Percentiles rank a stretch among this genome's conserved stretches.
Conservation (phyloP, 805 yeast genomes). For the Saturnispora zaruensis region DNA sequence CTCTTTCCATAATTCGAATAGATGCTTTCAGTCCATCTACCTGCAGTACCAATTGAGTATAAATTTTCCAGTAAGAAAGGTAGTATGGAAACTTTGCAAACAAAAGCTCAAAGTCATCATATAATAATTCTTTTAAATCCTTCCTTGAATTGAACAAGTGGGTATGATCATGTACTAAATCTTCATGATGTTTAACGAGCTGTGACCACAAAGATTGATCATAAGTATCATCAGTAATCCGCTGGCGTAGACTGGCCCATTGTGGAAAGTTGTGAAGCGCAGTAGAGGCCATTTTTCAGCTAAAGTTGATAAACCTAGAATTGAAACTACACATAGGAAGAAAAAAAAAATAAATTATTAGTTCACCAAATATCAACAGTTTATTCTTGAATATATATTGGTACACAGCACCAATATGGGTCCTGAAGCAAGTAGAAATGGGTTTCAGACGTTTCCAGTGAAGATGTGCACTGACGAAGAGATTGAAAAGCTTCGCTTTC, state of each 20-base stretch:
- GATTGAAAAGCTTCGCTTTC: conserved; percentile 1
- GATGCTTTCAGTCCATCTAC: conserved; percentile 47
- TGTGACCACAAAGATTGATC: conserved; percentile 22
- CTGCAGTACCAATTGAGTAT: conserved; percentile 46
- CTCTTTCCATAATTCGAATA: conserved; percentile 34
- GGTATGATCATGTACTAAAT: conserved; percentile 18
- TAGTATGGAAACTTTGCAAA: conserved; percentile 50
- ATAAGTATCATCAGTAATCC: conserved; percentile 19
- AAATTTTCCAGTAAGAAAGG: conserved; percentile 57
- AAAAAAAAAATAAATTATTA: background rate
- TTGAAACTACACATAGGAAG: background rate
- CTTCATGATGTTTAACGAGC: conserved; percentile 20
- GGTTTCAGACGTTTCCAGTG: conserved; percentile 6
- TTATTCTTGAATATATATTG: background rate
- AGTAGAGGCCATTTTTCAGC: background rate
- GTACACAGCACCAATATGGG: background rate
- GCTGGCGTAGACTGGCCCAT: conserved; percentile 20
- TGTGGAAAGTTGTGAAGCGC: conserved; percentile 19
- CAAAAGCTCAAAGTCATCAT: conserved; percentile 32
- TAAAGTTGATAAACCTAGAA: background rate
- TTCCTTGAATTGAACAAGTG: conserved; percentile 12
- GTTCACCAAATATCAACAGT: background rate
- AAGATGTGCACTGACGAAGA: conserved; percentile 9
- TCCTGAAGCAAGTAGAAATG: background rate
- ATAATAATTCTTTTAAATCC: conserved; percentile 16